Percentiles rank a stretch among this genome's conserved stretches.
Conservation (phyloP, 306 rosid species). For the Rubus parviflorus region DNA sequence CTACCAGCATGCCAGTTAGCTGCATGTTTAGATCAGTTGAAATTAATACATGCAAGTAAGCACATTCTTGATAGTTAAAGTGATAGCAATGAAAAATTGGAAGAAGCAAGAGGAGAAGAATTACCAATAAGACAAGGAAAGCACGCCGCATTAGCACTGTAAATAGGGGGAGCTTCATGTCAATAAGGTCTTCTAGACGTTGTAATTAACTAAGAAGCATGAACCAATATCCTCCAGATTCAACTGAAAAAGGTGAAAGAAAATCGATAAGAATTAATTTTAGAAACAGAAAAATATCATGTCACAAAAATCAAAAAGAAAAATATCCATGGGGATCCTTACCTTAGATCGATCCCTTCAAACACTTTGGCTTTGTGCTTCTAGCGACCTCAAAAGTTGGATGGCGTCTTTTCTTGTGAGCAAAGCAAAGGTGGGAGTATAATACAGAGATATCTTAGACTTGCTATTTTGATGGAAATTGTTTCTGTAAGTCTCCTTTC, state of each 20-base stretch:
- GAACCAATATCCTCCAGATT: background rate
- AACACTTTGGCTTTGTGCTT: background rate
- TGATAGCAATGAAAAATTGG: background rate
- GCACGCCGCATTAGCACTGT: background rate
- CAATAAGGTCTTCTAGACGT: background rate
- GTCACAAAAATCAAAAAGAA: background rate
- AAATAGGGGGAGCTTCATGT: background rate
- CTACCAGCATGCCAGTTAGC: slow-evolving; percentile 21
- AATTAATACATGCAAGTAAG: background rate
- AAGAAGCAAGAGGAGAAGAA: background rate
- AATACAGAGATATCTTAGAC: too few relatives aligned
- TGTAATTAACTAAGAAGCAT: background rate
- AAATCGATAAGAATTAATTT: background rate
- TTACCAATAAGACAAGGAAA: slow-evolving; percentile 1
- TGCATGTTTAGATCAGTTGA: slow-evolving; percentile 5
- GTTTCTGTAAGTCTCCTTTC: too few relatives aligned
- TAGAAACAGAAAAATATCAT: background rate
- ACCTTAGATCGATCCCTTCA: background rate
- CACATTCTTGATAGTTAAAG: background rate
- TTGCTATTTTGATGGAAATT: too few relatives aligned
- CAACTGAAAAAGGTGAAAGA: background rate
- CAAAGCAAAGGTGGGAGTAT: background rate
- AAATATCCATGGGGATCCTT: background rate
- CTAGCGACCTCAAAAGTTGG: too few relatives aligned
- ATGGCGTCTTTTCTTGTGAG: background rate